A percentile compares a stretch with the other conserved stretches of the same genome.
These are phyloP conservation scores for Musa acuminata DNA, from an alignment of 176 grass and related monocot species.

Conservation along the genomic window DNA sequence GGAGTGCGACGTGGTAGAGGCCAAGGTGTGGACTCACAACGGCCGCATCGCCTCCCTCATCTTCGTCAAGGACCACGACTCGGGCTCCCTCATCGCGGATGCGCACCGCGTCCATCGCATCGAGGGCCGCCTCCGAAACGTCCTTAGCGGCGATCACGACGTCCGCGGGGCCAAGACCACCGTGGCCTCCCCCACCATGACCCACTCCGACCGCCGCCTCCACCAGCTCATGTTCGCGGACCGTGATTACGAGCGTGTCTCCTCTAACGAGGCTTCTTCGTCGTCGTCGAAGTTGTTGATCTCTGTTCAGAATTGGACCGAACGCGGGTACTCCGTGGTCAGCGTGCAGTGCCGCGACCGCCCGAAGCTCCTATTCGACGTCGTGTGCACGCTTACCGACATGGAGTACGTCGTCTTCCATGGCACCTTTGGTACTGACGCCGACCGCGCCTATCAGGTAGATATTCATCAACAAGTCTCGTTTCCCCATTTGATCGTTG, in stretches of 20 bases:
- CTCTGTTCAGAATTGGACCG: slow-evolving; percentile 68
- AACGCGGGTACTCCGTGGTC: slow-evolving; percentile 75
- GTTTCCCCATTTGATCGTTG: not conserved
- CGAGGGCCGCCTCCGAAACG: slow-evolving; percentile 47
- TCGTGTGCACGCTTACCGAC: slow-evolving; percentile 86
- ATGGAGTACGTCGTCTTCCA: slow-evolving; percentile 96
- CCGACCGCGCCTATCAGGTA: slow-evolving; percentile 72
- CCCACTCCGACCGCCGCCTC: slow-evolving; percentile 57
- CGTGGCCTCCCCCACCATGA: slow-evolving; percentile 13
- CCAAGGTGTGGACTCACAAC: slow-evolving; percentile 80
- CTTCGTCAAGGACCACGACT: slow-evolving; percentile 52
- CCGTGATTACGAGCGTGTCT: slow-evolving; percentile 32
- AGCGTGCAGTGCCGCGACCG: slow-evolving; percentile 78
- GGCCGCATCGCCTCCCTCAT: slow-evolving; percentile 56
- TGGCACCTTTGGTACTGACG: slow-evolving; percentile 73
- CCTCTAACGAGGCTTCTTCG: not conserved
- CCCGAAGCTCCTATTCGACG: slow-evolving; percentile 85
- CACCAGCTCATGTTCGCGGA: slow-evolving; percentile 81
- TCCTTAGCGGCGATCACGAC: slow-evolving; percentile 37
- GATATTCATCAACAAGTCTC: not conserved
- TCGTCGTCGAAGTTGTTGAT: slow-evolving; percentile 11
- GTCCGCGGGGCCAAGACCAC: slow-evolving; percentile 32
- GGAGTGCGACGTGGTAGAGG: slow-evolving; percentile 42
- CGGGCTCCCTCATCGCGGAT: slow-evolving; percentile 37
- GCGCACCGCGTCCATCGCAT: slow-evolving; percentile 31